Base-by-base conservation (phyloP, 805 yeast species). In the Nakazawaea siamensis region DNA sequence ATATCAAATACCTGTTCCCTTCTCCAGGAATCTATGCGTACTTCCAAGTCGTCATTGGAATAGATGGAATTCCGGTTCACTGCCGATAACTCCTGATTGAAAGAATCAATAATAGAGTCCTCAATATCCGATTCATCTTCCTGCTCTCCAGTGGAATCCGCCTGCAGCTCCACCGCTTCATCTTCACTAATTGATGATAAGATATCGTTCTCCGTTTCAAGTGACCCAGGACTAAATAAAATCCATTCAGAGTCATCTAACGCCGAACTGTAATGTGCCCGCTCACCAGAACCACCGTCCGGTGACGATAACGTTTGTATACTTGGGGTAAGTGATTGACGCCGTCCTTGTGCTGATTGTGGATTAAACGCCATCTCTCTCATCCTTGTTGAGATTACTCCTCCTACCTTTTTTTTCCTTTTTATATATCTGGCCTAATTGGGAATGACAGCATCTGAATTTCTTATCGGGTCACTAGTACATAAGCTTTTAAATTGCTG, bases 1-100 rank as follows among this genome's bases (percentile, higher is more conserved):
- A 54, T 33, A 7, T 44, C 38, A 21, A 41, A 40, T 7, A 51
- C 43, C 33, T 52, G 58, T 32, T 52, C 49, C 21, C 52, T 45
- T 34, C 57, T 44, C 59, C 59, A 54, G 31, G 39, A 46, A 19
- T 54, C 55, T 5, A 54, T 54, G 24, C 57, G 37, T 8, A 45
- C 31, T 31, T 47, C 51, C 13, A 54, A 38, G 35, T 52, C 57
- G 20, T 48, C 48, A 14, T 39, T 41, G 2, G 35, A 31, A 21
- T 30, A 36, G 8, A 32, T 40, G 35, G 38, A 35, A 41, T 18
- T 43, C 43, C 24, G 38, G 11, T 31, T 29, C 16, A 25, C n/a
- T 21, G 40, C 36, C 12, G 9, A 16, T 18, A 47, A 43, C 25
- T 50, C 51, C 7, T 46, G 49, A 12, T 43, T 44, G 14, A 52